phyloP scores from a whole-genome alignment of 2,329 filamentous ascomycete genomes.

The Xylariales sp. region DNA sequence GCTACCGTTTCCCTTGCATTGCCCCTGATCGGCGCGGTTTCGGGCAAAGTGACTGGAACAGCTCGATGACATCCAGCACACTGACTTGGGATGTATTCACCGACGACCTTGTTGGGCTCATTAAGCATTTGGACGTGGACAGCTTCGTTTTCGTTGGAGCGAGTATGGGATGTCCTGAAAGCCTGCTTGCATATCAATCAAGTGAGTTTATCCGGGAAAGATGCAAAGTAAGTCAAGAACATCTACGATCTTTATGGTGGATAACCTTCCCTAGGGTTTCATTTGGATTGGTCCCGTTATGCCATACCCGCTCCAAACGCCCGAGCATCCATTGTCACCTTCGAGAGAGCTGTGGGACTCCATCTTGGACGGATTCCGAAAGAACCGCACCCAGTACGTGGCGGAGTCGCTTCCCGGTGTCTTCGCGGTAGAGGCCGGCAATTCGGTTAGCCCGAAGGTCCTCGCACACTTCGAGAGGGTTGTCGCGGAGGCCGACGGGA shows the following conservation, averaged over 20 bases:
- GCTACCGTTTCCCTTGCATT: neutral
- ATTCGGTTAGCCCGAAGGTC: neutral
- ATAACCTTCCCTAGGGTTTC: neutral
- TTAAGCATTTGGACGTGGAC: neutral
- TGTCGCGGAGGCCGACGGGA: neutral
- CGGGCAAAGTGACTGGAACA: neutral
- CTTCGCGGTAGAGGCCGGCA: neutral
- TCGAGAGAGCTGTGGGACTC: neutral
- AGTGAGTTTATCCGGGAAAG: neutral
- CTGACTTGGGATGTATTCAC: neutral
- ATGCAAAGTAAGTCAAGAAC: neutral
- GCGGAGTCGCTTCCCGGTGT: neutral
- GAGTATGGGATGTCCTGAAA: neutral
- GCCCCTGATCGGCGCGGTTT: neutral
- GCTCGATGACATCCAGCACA: no score
- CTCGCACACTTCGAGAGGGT: neutral
- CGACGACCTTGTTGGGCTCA: neutral
- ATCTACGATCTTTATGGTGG: neutral
- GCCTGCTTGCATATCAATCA: neutral
- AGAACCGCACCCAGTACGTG: neutral
- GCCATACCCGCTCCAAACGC: neutral
- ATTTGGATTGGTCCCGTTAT: neutral
- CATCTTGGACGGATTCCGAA: neutral
- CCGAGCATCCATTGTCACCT: neutral
- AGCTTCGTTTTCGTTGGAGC: neutral